Evolutionary conservation across 1,139 yeast genomes (phyloP).

Genomic region (Debaryomyces sp.): DNA sequence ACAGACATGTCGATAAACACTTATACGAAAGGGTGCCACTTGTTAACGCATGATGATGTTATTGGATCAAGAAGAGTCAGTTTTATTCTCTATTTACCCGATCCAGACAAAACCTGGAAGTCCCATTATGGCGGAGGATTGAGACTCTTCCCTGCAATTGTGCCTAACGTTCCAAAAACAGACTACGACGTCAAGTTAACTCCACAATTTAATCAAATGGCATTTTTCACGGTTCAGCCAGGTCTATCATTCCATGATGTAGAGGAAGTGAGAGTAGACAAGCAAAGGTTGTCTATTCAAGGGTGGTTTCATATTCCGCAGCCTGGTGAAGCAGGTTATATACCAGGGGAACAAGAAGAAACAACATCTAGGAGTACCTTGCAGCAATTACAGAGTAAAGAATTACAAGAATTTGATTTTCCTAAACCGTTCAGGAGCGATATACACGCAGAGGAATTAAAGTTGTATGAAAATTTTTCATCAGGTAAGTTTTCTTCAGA

Average conservation of each 20-base stretch:
- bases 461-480: conserved; percentile 24
- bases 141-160: conserved; percentile 81
- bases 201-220: conserved; percentile 95
- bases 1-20: conserved; percentile 93
- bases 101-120: conserved; percentile 88
- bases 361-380: conserved; percentile 78
- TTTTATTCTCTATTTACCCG: conserved; percentile 88
- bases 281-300: conserved; percentile 86
- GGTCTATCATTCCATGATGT: conserved; percentile 97
- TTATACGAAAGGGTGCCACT: conserved; percentile 90
- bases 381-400: conserved; percentile 77
- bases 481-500: conserved; percentile 23
- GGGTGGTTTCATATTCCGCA: conserved; percentile 99
- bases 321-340: conserved; percentile 81
- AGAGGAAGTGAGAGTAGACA: conserved; percentile 91
- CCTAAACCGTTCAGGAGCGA: conserved; percentile 58
- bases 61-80: conserved; percentile 94
- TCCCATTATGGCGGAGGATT: conserved; percentile 90
- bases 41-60: conserved; percentile 95
- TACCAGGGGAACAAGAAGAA: conserved; percentile 76
- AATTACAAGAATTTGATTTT: conserved; percentile 77
- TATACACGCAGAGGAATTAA: conserved; percentile 31
- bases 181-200: conserved; percentile 72
- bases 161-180: conserved; percentile 86
- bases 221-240: conserved; percentile 94